phyloP scores from a whole-genome alignment of 331 rosid species.

The Malus hybrid region DNA sequence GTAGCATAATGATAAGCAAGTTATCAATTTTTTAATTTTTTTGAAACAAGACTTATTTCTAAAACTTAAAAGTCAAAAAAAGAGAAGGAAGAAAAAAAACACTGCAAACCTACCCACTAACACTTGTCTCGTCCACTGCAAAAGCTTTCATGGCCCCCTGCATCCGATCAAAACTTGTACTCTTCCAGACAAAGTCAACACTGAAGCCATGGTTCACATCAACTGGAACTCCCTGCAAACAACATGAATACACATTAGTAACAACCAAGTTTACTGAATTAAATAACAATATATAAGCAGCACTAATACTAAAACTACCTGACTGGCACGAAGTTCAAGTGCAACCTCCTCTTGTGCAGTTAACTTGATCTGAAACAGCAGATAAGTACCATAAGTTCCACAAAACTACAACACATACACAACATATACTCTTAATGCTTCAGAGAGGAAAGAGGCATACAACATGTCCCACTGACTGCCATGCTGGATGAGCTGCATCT shows the following conservation, averaged over 20 bases:
- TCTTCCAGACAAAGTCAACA: slow-evolving; percentile 99
- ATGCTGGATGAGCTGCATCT: slow-evolving; percentile 99
- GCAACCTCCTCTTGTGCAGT: slow-evolving; percentile 99
- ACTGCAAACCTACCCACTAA: slow-evolving; percentile 73
- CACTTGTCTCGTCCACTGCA: slow-evolving; percentile 99
- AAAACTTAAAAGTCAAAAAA: not conserved
- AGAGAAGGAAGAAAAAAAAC: not conserved
- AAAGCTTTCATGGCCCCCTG: slow-evolving; percentile 99
- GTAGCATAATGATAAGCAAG: not conserved
- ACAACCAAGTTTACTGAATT: not conserved
- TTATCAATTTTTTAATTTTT: not conserved
- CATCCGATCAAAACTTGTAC: slow-evolving; percentile 99
- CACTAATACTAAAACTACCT: slow-evolving; percentile 40
- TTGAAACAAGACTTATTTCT: not conserved
- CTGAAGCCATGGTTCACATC: slow-evolving; percentile 95
- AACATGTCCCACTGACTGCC: slow-evolving; percentile 99
- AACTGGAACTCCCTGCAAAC: slow-evolving; percentile 89
- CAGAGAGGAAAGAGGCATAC: slow-evolving; percentile 33
- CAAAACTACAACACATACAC: not conserved
- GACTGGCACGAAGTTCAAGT: slow-evolving; percentile 94
- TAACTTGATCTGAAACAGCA: slow-evolving; percentile 68
- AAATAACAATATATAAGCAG: not conserved
- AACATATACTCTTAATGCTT: not conserved
- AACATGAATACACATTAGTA: slow-evolving; percentile 10
- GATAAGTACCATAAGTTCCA: not conserved